These are phyloP conservation scores for Cetraspora pellucida DNA, from an alignment of 192 early-diverging fungal species.

Conservation along the genomic window DNA sequence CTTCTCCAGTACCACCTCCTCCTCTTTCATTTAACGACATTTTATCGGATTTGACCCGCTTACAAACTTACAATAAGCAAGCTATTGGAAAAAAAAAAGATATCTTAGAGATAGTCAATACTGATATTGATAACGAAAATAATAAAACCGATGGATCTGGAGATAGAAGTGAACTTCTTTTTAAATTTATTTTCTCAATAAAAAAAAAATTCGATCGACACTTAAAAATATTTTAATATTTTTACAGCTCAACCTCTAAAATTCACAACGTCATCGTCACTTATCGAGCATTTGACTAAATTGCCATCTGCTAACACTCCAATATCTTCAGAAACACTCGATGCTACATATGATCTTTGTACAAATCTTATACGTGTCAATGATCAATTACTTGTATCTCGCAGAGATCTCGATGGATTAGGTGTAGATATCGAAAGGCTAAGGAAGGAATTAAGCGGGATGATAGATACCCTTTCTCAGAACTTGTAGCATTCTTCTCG, in stretches of 20 bases:
- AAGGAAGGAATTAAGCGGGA: constrained; percentile 1
- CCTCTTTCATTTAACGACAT: neutral
- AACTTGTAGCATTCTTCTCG: too few relatives aligned
- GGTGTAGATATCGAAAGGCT: neutral
- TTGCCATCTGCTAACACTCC: neutral
- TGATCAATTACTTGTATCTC: neutral
- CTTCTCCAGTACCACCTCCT: neutral
- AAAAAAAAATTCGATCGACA: neutral
- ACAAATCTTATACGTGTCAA: constrained; percentile 12
- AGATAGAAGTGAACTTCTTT: too few relatives aligned
- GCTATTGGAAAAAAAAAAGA: constrained; percentile 2
- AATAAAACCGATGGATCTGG: too few relatives aligned
- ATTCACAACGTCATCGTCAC: neutral
- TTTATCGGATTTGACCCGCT: constrained; percentile 7
- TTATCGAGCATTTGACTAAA: neutral
- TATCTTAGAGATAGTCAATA: constrained; percentile 12
- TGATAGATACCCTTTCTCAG: constrained; percentile 5
- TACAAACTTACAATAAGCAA: constrained; percentile 14
- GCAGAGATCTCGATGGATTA: constrained; percentile 6
- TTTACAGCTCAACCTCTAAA: neutral
- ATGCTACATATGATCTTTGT: neutral
- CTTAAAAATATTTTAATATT: too few relatives aligned
- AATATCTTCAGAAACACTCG: neutral
- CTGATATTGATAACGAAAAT: neutral
- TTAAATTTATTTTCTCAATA: too few relatives aligned